Evolutionary conservation across 2,329 filamentous ascomycete genomes (phyloP).

Genomic region (Dothideomycetes sp.): DNA sequence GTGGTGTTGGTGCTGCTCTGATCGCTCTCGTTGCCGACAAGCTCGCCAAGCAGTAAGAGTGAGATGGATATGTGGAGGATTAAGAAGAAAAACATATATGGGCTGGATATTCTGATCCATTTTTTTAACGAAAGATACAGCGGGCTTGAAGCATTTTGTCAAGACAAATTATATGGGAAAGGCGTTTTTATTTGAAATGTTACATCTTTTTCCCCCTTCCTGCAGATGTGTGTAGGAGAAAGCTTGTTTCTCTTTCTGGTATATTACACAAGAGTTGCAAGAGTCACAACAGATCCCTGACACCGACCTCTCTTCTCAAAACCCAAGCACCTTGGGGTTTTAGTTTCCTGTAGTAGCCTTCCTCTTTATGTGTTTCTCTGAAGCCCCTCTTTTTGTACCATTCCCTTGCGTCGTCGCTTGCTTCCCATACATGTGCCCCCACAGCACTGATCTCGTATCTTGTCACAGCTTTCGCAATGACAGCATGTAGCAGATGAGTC

Average conservation of each 20-base stretch:
- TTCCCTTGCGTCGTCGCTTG: conserved; percentile 48
- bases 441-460: conserved; percentile 44
- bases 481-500: conserved; percentile 39
- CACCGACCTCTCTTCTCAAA: conserved; percentile 34
- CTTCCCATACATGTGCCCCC: conserved; percentile 56
- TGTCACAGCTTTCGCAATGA: conserved; percentile 30
- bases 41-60: conserved; percentile 31
- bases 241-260: too few relatives aligned
- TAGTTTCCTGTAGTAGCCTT: conserved; percentile 51
- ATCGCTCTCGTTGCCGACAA: conserved; percentile 82
- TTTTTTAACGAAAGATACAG: too few relatives aligned
- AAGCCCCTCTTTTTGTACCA: conserved; percentile 56
- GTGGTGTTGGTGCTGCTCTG: conserved; percentile 86
- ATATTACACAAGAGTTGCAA: too few relatives aligned
- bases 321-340: conserved; percentile 48
- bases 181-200: conserved; percentile 6
- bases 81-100: too few relatives aligned
- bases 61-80: too few relatives aligned
- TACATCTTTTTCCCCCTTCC: too few relatives aligned
- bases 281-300: conserved; percentile 6
- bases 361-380: conserved; percentile 40
- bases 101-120: too few relatives aligned
- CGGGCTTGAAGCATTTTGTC: too few relatives aligned
- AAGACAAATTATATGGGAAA: too few relatives aligned
- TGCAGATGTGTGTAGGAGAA: too few relatives aligned